Evolutionary conservation across 106 monocot species (phyloP).

Genomic region (Dactylorhiza incarnata): DNA sequence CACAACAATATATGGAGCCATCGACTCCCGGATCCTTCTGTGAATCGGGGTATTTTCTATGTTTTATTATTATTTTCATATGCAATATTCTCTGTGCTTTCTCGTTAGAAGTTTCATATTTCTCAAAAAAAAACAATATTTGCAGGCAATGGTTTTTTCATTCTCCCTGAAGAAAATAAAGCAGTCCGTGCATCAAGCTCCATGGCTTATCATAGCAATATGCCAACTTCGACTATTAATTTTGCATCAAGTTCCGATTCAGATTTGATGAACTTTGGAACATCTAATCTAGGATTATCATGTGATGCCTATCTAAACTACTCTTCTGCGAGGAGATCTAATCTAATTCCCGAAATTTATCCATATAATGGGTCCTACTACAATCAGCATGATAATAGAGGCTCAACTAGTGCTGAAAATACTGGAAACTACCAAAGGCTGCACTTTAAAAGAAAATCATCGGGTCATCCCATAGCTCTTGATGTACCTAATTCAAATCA

Average conservation of each 20-base stretch:
- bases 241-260: constrained; percentile 14
- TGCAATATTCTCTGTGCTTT: background rate
- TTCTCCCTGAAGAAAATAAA: constrained; percentile 10
- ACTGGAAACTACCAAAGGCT: constrained; percentile 15
- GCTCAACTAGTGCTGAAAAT: constrained; percentile 6
- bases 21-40: constrained; percentile 9
- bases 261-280: constrained; percentile 5
- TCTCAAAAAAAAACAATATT: background rate
- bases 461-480: background rate
- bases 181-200: constrained; percentile 11
- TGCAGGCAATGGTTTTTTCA: constrained; percentile 12
- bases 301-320: constrained; percentile 9
- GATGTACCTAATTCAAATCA: constrained; percentile 12
- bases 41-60: constrained; percentile 9
- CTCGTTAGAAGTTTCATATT: background rate
- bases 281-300: constrained; percentile 2
- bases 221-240: constrained; percentile 11
- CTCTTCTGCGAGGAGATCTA: constrained; percentile 17
- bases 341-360: constrained; percentile 14
- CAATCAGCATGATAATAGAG: background rate
- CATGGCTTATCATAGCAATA: constrained; percentile 6
- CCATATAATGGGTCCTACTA: constrained; percentile 4
- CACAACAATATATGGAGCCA: constrained; percentile 8
- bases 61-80: background rate
- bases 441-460: constrained; percentile 40